Base-by-base conservation (phyloP, 768 basidiomycete species). In the Trametes sanguinea region DNA sequence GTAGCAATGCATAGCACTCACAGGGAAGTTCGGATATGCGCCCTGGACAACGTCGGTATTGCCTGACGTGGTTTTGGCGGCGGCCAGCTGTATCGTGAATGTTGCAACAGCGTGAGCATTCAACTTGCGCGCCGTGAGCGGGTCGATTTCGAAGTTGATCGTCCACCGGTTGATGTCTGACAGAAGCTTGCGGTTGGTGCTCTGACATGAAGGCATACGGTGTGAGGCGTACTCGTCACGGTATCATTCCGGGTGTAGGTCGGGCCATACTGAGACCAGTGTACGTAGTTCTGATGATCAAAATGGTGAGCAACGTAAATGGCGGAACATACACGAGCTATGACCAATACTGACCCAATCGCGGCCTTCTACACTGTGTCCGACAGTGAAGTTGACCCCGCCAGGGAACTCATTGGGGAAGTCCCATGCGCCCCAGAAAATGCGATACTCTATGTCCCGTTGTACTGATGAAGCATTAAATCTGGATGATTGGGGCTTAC, bases 361-460 rank as follows among this genome's bases (percentile, higher is more conserved):
- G 3, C 52, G 52, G 13, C 53, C 57, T 29, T 68, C 68, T 1
- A 55, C 51, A 40, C 71, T 72, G 35, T 59, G 42, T 29, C 72
- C 72, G 46, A 73, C 55, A 0, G 72, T 73, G 46, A 72, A 73
- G 56, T 73, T 73, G 1, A 72, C 72, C 27, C 72, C 72, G 2
- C 57, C 57, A 2, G 72, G 72, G 53, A 73, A 73, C 37, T 73
- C 67, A 7, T 62, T 68, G 11, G 68, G 68, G 55, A 70, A 73
- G 51, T 72, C 69, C 68, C 69, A 73, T 7, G 72, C 69, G n/a
- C 72, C 72, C 69, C 70, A 73, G 62, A 53, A 67, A 13, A 64
- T 67, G 3, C 54, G 55, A n/a, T 63, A 69, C 64, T 66, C 64
- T 68, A 63, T 61, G 4, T 55, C 54, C 33, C 17, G 42, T 32